These are phyloP conservation scores for Diaporthe sp. DNA, from an alignment of 2,329 filamentous ascomycete genomes.

Conservation along the genomic window DNA sequence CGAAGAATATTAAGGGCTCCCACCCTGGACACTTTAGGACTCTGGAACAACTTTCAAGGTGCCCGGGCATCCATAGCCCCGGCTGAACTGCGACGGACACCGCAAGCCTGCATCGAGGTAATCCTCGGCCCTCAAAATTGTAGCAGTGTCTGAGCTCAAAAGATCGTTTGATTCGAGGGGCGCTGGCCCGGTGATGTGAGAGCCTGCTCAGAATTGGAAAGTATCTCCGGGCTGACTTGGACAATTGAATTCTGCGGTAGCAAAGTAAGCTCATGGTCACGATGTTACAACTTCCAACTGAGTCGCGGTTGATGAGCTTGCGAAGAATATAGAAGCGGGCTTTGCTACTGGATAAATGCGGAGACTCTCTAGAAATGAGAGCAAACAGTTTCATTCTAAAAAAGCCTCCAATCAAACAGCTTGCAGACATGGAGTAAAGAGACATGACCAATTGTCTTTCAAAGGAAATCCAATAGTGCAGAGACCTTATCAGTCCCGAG, in stretches of 20 bases:
- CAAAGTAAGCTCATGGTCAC: background rate
- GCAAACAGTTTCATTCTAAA: background rate
- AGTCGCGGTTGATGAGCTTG: background rate
- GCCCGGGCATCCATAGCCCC: background rate
- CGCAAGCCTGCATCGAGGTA: background rate
- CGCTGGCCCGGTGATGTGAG: too few relatives aligned
- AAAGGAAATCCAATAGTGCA: background rate
- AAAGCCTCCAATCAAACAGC: background rate
- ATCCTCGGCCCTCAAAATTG: background rate
- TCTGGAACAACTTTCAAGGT: background rate
- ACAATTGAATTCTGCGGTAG: background rate
- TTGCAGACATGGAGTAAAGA: background rate
- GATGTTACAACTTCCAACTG: background rate
- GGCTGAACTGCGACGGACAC: background rate
- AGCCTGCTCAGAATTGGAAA: too few relatives aligned
- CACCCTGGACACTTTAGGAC: background rate
- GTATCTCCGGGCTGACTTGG: background rate
- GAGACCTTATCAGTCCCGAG: background rate
- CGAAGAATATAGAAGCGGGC: too few relatives aligned
- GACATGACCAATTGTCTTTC: background rate
- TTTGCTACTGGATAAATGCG: background rate
- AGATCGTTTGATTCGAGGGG: too few relatives aligned
- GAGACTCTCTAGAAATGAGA: background rate
- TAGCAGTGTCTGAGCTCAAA: too few relatives aligned
- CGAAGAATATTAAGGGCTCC: background rate